Percentiles rank a stretch among this genome's conserved stretches.
These are phyloP conservation scores for Talaromyces ruber DNA, from an alignment of 495 filamentous ascomycete genomes.

Conservation along the genomic window DNA sequence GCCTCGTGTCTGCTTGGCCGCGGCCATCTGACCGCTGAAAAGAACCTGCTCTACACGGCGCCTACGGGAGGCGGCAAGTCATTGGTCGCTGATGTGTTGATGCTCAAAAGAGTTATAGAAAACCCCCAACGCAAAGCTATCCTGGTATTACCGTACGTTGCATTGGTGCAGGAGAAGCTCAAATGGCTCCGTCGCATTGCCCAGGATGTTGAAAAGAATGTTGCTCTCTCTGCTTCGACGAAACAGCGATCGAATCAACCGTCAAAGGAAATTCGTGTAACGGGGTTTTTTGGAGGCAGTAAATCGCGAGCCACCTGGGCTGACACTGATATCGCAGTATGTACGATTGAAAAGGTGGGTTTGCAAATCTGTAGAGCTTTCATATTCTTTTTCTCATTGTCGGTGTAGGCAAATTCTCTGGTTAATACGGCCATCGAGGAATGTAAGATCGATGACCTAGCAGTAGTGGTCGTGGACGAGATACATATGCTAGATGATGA, in stretches of 20 bases:
- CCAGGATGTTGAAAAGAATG: slow-evolving; percentile 46
- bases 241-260: slow-evolving; percentile 24
- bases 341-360: slow-evolving; percentile 75
- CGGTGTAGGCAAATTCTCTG: slow-evolving; percentile 62
- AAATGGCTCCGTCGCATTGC: slow-evolving; percentile 67
- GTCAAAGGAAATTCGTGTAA: slow-evolving; percentile 46
- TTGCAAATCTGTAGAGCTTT: not conserved
- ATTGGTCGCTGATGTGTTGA: slow-evolving; percentile 65
- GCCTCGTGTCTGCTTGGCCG: slow-evolving; percentile 64
- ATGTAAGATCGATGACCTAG: slow-evolving; percentile 54
- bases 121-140: slow-evolving; percentile 61
- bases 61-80: slow-evolving; percentile 80
- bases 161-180: slow-evolving; percentile 76
- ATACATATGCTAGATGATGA: slow-evolving; percentile 78
- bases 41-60: slow-evolving; percentile 75
- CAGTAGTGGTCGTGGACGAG: slow-evolving; percentile 68
- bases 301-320: slow-evolving; percentile 57
- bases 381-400: not conserved
- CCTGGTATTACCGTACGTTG: slow-evolving; percentile 73
- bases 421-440: slow-evolving; percentile 71
- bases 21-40: slow-evolving; percentile 56
- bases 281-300: slow-evolving; percentile 69
- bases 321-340: slow-evolving; percentile 73
- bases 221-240: slow-evolving; percentile 17
- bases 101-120: slow-evolving; percentile 64